These are phyloP conservation scores for Candida cerambycidarum DNA, from an alignment of 805 yeast genomes.

Conservation along the genomic window DNA sequence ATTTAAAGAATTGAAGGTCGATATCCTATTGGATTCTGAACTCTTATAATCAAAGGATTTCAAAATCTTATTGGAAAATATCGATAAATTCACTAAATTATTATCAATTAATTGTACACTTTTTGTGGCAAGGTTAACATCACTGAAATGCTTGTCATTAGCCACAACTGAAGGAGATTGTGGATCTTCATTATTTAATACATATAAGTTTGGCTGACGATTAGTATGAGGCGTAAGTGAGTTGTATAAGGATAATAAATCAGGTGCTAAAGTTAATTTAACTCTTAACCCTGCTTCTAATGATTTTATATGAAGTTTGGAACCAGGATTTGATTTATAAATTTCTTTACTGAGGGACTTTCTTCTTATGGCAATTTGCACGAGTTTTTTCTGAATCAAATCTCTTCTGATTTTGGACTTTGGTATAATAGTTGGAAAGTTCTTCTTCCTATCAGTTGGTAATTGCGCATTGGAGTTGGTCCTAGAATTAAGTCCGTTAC, in stretches of 20 bases:
- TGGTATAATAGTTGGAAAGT: conserved; percentile 11
- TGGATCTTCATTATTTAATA: conserved; percentile 8
- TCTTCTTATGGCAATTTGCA: conserved; percentile 34
- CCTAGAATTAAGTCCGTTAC: background rate
- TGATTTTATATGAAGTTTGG: conserved; percentile 42
- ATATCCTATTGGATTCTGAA: conserved; percentile 8
- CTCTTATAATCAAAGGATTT: conserved; percentile 22
- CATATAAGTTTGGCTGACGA: conserved; percentile 20
- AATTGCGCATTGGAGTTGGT: no score
- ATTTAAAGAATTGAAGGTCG: conserved; percentile 44
- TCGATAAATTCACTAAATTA: conserved; percentile 37
- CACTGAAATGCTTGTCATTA: conserved; percentile 12
- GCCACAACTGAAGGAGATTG: background rate
- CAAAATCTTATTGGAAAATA: conserved; percentile 36
- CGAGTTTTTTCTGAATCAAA: conserved; percentile 18
- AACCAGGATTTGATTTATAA: conserved; percentile 4
- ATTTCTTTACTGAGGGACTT: conserved; percentile 22
- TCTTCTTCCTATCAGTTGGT: background rate
- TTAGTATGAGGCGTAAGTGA: conserved; percentile 36
- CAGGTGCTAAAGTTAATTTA: conserved; percentile 47
- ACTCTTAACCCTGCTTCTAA: conserved; percentile 53
- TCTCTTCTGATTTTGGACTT: conserved; percentile 12
- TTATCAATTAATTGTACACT: conserved; percentile 38
- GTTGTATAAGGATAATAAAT: conserved; percentile 44
- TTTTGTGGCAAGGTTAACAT: conserved; percentile 17